Conservation (phyloP, 257 asterid genomes). For the Apocynum venetum region DNA sequence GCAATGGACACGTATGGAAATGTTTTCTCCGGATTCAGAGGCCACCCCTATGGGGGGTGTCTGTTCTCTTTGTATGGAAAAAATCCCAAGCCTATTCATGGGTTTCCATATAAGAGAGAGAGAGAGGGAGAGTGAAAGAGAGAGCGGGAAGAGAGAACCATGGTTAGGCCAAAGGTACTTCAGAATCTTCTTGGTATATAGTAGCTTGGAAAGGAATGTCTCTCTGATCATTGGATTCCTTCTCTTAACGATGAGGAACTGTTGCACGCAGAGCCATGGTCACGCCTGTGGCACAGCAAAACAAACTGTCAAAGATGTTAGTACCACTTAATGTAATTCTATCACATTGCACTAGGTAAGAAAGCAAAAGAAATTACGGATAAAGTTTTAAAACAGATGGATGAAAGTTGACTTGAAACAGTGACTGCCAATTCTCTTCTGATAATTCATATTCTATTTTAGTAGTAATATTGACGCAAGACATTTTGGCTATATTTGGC, state of each 20-base stretch:
- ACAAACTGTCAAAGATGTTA: slow-evolving; percentile 84
- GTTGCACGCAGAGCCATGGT: slow-evolving; percentile 59
- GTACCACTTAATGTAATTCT: slow-evolving; percentile 22
- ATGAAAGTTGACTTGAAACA: neutral
- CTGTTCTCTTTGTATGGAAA: slow-evolving; percentile 28
- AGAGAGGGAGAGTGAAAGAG: slow-evolving; percentile 14
- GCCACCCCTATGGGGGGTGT: slow-evolving; percentile 60
- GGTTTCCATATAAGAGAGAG: slow-evolving; percentile 32
- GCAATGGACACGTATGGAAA: slow-evolving; percentile 18
- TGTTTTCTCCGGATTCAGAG: slow-evolving; percentile 30
- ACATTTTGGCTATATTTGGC: neutral
- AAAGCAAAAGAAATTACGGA: neutral
- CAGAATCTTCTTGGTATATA: slow-evolving; percentile 25
- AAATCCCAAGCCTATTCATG: slow-evolving; percentile 30
- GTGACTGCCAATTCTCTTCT: neutral
- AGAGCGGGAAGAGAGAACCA: slow-evolving; percentile 50
- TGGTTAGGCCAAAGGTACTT: slow-evolving; percentile 84
- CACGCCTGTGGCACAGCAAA: slow-evolving; percentile 98
- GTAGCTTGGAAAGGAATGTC: slow-evolving; percentile 31
- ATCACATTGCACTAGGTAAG: too few relatives aligned
- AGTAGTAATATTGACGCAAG: neutral
- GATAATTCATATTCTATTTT: neutral
- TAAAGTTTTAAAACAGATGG: neutral
- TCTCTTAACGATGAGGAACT: slow-evolving; percentile 65
- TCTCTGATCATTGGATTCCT: slow-evolving; percentile 25